These are phyloP conservation scores for Ciborinia camelliae DNA, from an alignment of 2,329 filamentous ascomycete genomes.

Conservation along the genomic window DNA sequence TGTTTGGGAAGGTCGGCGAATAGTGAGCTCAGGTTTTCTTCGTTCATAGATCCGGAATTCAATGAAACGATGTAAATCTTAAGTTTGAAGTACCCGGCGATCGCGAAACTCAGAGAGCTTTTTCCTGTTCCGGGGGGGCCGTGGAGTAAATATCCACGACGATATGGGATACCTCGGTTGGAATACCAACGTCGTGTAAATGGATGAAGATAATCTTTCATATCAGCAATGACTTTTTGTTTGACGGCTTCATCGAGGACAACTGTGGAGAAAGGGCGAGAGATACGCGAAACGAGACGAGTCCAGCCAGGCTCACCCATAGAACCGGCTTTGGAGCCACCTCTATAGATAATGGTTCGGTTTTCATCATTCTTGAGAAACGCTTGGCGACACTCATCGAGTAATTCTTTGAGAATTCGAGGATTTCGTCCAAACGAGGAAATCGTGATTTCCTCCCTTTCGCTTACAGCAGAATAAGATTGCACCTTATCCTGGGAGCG, in stretches of 20 bases:
- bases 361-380: constrained; percentile 57
- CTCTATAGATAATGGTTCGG: constrained; percentile 65
- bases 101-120: constrained; percentile 65
- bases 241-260: constrained; percentile 61
- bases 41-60: constrained; percentile 57
- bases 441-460: constrained; percentile 57
- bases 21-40: constrained; percentile 61
- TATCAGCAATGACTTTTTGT: constrained; percentile 56
- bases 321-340: constrained; percentile 43
- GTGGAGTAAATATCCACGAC: constrained; percentile 77
- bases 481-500: constrained; percentile 49
- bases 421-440: constrained; percentile 61
- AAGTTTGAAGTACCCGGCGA: constrained; percentile 67
- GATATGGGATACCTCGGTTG: constrained; percentile 79
- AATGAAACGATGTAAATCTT: constrained; percentile 62
- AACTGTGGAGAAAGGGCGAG: constrained; percentile 62
- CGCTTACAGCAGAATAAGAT: constrained; percentile 42
- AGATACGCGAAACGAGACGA: constrained; percentile 56
- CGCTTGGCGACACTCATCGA: constrained; percentile 54
- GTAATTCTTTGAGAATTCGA: constrained; percentile 57
- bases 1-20: constrained; percentile 65
- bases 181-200: constrained; percentile 73
- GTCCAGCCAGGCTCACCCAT: constrained; percentile 52
- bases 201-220: constrained; percentile 61
- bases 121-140: constrained; percentile 81